phyloP scores from a whole-genome alignment of 371 early-diverging fungal genomes.

The Entomophthora muscae region DNA sequence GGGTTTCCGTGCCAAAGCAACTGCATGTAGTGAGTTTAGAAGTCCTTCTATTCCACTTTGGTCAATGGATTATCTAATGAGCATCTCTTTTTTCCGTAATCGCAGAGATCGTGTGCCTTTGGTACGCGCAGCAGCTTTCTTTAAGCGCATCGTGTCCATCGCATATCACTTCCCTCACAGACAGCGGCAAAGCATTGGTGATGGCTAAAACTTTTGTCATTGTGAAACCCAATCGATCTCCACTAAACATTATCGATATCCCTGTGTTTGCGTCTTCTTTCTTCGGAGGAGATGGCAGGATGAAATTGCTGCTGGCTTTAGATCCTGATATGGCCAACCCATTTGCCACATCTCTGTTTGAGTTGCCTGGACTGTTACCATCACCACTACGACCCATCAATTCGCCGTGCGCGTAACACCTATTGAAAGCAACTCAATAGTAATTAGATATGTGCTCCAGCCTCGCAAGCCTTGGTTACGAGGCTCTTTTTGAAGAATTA shows the following conservation, averaged over 20 bases:
- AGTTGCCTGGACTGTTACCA: neutral
- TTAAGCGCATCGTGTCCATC: constrained; percentile 31
- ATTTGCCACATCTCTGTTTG: constrained; percentile 4
- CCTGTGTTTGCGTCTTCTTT: neutral
- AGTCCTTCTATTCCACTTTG: neutral
- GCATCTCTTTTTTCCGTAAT: neutral
- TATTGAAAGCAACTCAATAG: neutral
- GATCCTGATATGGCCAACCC: constrained; percentile 7
- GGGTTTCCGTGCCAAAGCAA: constrained; percentile 13
- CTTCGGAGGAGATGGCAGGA: constrained; percentile 2
- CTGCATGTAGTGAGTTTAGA: constrained; percentile 40
- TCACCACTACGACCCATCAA: neutral
- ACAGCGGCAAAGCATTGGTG: constrained; percentile 22
- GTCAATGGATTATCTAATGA: neutral
- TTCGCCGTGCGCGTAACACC: neutral
- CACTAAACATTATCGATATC: neutral
- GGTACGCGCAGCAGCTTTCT: constrained; percentile 43
- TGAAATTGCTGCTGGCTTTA: neutral
- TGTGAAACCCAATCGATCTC: constrained; percentile 10
- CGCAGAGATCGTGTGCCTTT: constrained; percentile 21
- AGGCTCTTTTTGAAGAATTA: too few species aligned
- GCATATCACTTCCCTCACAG: constrained; percentile 41
- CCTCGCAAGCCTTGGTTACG: too few species aligned
- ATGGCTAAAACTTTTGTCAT: constrained; percentile 23
- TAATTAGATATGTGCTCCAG: neutral